A percentile compares a stretch with the other conserved stretches of the same genome.
These are phyloP conservation scores for Syncephalastrum monosporum DNA, from an alignment of 371 early-diverging fungal genomes.

Conservation along the genomic window DNA sequence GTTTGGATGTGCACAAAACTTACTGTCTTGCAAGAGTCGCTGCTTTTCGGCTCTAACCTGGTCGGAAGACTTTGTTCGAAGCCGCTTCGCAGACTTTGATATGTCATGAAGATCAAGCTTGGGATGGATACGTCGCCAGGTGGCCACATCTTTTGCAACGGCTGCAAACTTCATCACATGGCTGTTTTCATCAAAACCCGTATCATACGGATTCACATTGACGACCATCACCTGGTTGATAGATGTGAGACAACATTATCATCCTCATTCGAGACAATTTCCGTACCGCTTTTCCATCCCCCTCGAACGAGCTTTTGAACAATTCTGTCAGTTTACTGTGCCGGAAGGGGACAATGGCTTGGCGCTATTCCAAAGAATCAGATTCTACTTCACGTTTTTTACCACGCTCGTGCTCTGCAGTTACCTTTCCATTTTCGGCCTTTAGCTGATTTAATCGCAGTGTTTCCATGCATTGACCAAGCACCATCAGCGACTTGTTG, in stretches of 20 bases:
- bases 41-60: conserved; percentile 9
- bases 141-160: conserved; percentile 62
- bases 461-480: conserved; percentile 87
- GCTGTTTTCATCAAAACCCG: conserved; percentile 59
- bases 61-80: conserved; percentile 13
- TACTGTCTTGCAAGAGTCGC: background rate
- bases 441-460: conserved; percentile 57
- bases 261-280: too few species aligned
- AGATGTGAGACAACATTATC: background rate
- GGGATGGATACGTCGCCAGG: conserved; percentile 43
- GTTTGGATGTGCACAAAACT: too few species aligned
- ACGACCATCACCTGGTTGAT: conserved; percentile 52
- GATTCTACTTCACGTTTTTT: background rate
- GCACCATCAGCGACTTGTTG: conserved; percentile 91
- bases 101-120: conserved; percentile 35
- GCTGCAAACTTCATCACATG: conserved; percentile 72
- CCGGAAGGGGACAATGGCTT: conserved; percentile 63
- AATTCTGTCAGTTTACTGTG: conserved; percentile 72
- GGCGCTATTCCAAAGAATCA: conserved; percentile 23
- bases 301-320: conserved; percentile 68
- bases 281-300: conserved; percentile 62
- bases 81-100: conserved; percentile 19
- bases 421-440: conserved; percentile 39
- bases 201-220: conserved; percentile 68
- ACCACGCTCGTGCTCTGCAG: background rate